Evolutionary conservation across 106 monocot genomes (phyloP), one percentile per base, ranked within the genome.

Genomic region (Platanthera zijinensis): DNA sequence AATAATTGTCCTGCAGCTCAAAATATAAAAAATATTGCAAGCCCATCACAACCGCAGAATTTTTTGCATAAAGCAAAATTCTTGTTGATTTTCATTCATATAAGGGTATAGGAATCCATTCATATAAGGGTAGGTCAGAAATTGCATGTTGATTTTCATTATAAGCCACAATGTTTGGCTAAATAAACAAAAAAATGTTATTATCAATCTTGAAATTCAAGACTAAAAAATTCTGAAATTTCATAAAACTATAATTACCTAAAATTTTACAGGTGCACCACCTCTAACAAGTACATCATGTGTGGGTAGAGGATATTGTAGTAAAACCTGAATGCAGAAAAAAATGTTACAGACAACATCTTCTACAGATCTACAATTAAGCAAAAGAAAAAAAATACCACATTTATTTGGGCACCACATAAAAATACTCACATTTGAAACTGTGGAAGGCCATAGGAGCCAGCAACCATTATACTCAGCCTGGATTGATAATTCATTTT

Each of bases 401-500:
- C 50, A 54, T 51, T 69, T 0, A 54, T 68, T 9, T 47, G 63
- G 69, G 80, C 80, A 10, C 80, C 80, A 75, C 80, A 80, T 25
- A 80, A 39, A 56, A 80, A 80, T 21, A 75, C 80, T 17, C 80
- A 75, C 68, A 80, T 68, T 46, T 75, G 59, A 75, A 67, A 80
- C 15, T 80, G 80, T 10, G 80, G 80, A 69, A 80, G 69, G 1
- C 80, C 80, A 64, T 69, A 80, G 57, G 46, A 67, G 4, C 80
- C 80, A 47, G 80, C 80, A 47, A 75, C 80, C 52, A 80, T 46
- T 7, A 80, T 80, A 8, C 80, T 75, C 28, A 80, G 57, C 13
- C 80, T 75, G 46, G 80, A 28, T 57, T 80, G 80, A 39, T 80
- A 80, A 14, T 80, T 68, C 80, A 80, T 80, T 7, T 18, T 13